A percentile compares a stretch with the other conserved stretches of the same genome.
phyloP scores from a whole-genome alignment of 345 rosid genomes.

The Noccaea caerulescens region DNA sequence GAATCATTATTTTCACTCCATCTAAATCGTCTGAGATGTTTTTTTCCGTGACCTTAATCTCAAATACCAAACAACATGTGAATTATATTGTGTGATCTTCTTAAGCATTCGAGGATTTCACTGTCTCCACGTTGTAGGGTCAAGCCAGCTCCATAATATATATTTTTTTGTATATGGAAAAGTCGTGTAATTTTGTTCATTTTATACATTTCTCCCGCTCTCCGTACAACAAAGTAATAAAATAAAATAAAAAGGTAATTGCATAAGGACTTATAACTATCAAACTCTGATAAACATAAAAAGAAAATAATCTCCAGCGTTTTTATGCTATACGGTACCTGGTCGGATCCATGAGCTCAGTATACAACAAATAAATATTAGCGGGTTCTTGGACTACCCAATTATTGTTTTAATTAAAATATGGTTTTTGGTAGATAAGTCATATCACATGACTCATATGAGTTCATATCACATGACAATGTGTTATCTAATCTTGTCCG shows the following conservation, averaged over 20 bases:
- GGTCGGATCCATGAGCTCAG: conserved; percentile 22
- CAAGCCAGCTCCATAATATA: conserved; percentile 27
- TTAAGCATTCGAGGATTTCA: conserved; percentile 21
- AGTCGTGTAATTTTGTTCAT: background rate
- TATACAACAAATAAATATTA: background rate
- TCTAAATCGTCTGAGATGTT: too few species aligned
- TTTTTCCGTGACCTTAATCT: too few species aligned
- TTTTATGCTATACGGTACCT: background rate
- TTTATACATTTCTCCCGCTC: background rate
- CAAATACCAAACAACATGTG: too few species aligned
- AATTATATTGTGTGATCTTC: background rate
- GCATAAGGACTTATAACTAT: background rate
- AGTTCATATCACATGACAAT: conserved; percentile 34
- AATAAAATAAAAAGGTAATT: background rate
- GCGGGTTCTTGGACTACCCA: conserved; percentile 22
- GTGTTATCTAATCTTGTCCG: conserved; percentile 7
- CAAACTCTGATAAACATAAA: background rate
- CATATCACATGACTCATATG: conserved; percentile 38
- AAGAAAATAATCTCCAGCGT: background rate
- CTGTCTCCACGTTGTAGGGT: conserved; percentile 40
- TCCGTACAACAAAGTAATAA: background rate
- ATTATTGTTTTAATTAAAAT: conserved; percentile 8
- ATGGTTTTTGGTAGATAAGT: conserved; percentile 15
- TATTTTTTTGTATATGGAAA: background rate
- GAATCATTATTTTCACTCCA: too few species aligned